Base-by-base conservation (phyloP, 2,329 filamentous ascomycete genomes). In the Albophoma yamanashiensis region DNA sequence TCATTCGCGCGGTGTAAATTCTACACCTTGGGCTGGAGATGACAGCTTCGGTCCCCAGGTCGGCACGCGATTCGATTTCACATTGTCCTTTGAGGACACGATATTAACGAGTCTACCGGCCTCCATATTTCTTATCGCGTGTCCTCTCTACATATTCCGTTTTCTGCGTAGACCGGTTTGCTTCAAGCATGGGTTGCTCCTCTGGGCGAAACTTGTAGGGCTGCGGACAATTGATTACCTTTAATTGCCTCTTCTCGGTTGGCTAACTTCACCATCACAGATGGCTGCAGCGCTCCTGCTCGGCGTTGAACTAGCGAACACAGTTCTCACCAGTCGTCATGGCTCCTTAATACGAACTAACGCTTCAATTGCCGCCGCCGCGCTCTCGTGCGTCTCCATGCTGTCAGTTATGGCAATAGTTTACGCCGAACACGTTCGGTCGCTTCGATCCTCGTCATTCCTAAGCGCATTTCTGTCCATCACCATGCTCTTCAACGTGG, bases 391-490 rank as follows among this genome's bases (percentile, higher is more conserved):
- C 20, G 58, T 69, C 14, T 64, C 64, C 14, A 64, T 66, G 7
- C 42, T 70, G 15, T 63, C 58, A 40, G 60, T 72, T 47, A 60
- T 62, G 8, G 59, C 65, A 0, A 60, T 73, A 17, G 70, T 72
- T 3, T 71, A 67, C 58, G 55, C 61, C 7, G 70, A 75, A 58
- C 74, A 76, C 60, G 63, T 62, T 64, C 74, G 63, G 27, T 69
- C 73, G 11, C 66, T 69, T 0, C 69, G 75, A 3, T 77, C 77
- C 0, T 79, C 77, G 0, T 66, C 74, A 1, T 60, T 79, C 1
- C 65, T 80, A 8, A 72, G 67, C 27, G 62, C 65, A n/a, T 80
- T 74, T 59, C 64, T 80, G 15, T 66, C 74, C 47, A 53, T 76
- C 22, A 72, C 73, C 14, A 59, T 75, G 1, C 65, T 80, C 2